Conservation (phyloP, 2,329 filamentous ascomycete species). For the Nemania bipapillata region DNA sequence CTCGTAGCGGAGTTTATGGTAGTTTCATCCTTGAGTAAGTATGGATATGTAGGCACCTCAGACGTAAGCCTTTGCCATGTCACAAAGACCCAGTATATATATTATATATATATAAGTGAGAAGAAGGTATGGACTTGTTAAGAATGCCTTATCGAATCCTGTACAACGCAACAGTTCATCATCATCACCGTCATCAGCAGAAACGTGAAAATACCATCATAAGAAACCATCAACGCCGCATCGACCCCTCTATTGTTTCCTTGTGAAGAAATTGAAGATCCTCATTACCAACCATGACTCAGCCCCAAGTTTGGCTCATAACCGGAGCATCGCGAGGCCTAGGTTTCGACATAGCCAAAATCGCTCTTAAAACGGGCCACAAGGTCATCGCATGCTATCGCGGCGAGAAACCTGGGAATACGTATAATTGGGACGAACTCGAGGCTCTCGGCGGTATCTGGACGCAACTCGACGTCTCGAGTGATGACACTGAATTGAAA, state of each 20-base stretch:
- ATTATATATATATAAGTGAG: neutral
- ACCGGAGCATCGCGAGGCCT: slow-evolving; percentile 46
- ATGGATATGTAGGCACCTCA: neutral
- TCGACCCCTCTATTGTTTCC: neutral
- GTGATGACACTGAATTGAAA: slow-evolving; percentile 40
- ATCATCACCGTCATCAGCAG: no score
- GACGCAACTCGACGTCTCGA: slow-evolving; percentile 43
- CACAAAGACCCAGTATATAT: slow-evolving; percentile 3
- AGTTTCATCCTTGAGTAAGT: neutral
- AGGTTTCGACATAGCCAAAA: slow-evolving; percentile 43
- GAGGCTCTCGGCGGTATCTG: slow-evolving; percentile 45
- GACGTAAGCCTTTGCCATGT: neutral
- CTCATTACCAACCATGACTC: slow-evolving; percentile 34
- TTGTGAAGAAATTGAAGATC: neutral
- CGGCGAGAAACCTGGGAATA: slow-evolving; percentile 35
- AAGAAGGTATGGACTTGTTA: neutral
- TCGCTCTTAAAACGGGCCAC: slow-evolving; percentile 43
- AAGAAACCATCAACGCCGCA: neutral
- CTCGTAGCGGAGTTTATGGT: neutral
- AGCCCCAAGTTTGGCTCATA: slow-evolving; percentile 45
- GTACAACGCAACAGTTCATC: neutral
- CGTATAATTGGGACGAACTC: slow-evolving; percentile 38
- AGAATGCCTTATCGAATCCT: neutral
- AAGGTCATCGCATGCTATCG: slow-evolving; percentile 45
- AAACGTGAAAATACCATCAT: neutral